These are phyloP conservation scores for Arctostaphylos glauca DNA, from an alignment of 148 eudicot genomes.

Conservation along the genomic window DNA sequence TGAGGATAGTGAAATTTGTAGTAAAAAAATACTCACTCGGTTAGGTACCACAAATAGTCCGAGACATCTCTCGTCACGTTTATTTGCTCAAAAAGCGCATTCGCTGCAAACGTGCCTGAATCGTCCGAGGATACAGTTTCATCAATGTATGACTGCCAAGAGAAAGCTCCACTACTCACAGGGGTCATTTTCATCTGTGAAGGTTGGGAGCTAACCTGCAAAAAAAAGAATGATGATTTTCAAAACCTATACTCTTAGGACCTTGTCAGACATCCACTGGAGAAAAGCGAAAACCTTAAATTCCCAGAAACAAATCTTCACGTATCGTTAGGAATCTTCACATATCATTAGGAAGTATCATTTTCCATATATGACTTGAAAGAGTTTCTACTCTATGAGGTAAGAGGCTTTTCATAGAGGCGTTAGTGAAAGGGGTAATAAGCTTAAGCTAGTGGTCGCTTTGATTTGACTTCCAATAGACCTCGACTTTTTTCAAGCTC, in stretches of 20 bases:
- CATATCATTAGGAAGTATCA: too few relatives aligned
- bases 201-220: conserved; percentile 48
- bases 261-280: too few relatives aligned
- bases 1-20: not conserved
- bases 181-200: conserved; percentile 55
- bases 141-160: conserved; percentile 79
- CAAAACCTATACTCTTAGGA: not conserved
- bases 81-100: conserved; percentile 67
- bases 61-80: conserved; percentile 73
- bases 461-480: too few relatives aligned
- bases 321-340: too few relatives aligned
- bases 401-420: too few relatives aligned
- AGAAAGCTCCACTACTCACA: conserved; percentile 33
- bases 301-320: too few relatives aligned
- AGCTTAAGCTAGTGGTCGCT: too few relatives aligned
- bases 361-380: too few relatives aligned
- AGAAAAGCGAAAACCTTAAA: not conserved
- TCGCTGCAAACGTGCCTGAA: conserved; percentile 37
- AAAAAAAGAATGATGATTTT: not conserved
- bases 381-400: too few relatives aligned
- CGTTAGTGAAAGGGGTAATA: too few relatives aligned
- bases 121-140: conserved; percentile 63
- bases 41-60: conserved; percentile 91
- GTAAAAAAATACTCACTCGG: conserved; percentile 51
- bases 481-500: too few relatives aligned